Evolutionary conservation across 441 rosid species (phyloP).

Genomic region (Sinapis alba): DNA sequence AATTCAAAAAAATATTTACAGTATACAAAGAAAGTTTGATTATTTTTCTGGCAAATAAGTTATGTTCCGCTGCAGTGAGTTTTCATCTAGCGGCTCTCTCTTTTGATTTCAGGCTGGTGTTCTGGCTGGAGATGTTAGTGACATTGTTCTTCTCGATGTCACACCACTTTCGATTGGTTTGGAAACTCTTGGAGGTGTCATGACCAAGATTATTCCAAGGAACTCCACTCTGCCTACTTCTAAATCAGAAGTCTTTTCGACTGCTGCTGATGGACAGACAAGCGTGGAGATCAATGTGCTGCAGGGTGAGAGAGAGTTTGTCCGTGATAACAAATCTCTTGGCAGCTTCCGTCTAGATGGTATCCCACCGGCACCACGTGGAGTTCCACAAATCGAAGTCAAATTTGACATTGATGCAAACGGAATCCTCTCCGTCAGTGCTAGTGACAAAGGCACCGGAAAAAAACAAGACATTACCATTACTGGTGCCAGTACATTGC

Average conservation of each 20-base stretch:
- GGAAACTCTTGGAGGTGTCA: slow-evolving; percentile 98
- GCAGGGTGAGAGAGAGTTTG: slow-evolving; percentile 97
- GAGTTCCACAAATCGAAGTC: slow-evolving; percentile 92
- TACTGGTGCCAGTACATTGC: slow-evolving; percentile 97
- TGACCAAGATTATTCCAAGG: slow-evolving; percentile 95
- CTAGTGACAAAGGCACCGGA: slow-evolving; percentile 87
- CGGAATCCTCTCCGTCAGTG: slow-evolving; percentile 87
- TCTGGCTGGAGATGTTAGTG: slow-evolving; percentile 90
- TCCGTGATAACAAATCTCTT: slow-evolving; percentile 87
- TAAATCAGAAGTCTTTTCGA: slow-evolving; percentile 95
- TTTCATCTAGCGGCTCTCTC: neutral
- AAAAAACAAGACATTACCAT: slow-evolving; percentile 98
- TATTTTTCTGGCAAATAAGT: neutral
- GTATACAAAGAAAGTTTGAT: neutral
- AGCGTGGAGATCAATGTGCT: slow-evolving; percentile 96
- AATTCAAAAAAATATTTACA: no score
- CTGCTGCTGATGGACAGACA: slow-evolving; percentile 98
- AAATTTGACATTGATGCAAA: slow-evolving; percentile 98
- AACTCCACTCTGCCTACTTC: slow-evolving; percentile 93
- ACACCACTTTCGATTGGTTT: slow-evolving; percentile 88
- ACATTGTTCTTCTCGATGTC: slow-evolving; percentile 90
- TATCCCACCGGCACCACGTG: slow-evolving; percentile 91
- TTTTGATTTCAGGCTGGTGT: slow-evolving; percentile 78
- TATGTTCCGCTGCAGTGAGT: neutral
- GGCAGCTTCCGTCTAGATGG: slow-evolving; percentile 97